Evolutionary conservation across 2,329 filamentous ascomycete species (phyloP).

Genomic region (Aspergillus transmontanensis): DNA sequence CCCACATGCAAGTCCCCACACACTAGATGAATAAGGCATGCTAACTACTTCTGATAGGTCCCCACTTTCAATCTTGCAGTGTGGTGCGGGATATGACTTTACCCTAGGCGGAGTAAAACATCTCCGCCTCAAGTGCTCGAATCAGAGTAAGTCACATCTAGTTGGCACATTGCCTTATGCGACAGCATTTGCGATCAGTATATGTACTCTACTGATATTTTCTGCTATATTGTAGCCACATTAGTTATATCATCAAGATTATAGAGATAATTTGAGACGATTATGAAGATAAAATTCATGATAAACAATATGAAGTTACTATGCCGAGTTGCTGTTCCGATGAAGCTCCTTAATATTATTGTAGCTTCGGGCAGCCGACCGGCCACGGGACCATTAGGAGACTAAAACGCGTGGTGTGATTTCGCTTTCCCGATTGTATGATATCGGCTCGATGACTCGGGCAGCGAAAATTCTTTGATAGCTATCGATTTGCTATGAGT

Average conservation of each 20-base stretch:
- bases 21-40: background rate
- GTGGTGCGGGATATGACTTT: conserved; percentile 17
- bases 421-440: conserved; percentile 15
- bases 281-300: background rate
- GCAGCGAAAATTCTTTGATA: background rate
- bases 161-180: background rate
- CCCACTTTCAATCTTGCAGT: background rate
- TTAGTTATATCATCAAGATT: background rate
- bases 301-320: background rate
- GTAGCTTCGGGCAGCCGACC: conserved; percentile 16
- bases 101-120: conserved; percentile 17
- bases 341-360: background rate
- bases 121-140: conserved; percentile 3
- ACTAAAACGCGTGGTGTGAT: conserved; percentile 13
- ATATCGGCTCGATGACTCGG: conserved; percentile 9
- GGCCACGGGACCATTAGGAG: conserved; percentile 16
- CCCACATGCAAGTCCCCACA: background rate
- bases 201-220: background rate
- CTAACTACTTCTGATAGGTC: background rate
- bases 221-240: background rate
- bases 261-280: background rate
- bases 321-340: background rate
- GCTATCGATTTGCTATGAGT: background rate
- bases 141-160: background rate
- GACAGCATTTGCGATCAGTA: background rate